Conservation (phyloP, 140 eudicot species). For the Oenanthe javanica region DNA sequence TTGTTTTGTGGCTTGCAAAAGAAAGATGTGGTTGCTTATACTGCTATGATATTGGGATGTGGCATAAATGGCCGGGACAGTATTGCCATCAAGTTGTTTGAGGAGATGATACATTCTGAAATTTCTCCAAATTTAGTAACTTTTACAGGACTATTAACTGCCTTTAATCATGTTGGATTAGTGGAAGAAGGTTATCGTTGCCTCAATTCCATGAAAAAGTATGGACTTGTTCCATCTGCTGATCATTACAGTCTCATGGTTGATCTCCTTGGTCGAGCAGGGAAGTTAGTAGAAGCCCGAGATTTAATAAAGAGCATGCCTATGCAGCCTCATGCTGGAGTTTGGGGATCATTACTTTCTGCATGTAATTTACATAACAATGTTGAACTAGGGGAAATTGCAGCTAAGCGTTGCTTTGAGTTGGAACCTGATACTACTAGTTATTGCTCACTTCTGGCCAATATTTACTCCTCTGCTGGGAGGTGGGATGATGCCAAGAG, state of each 20-base stretch:
- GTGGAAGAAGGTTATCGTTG: slow-evolving; percentile 69
- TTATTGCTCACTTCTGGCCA: slow-evolving; percentile 67
- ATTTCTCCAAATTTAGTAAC: slow-evolving; percentile 61
- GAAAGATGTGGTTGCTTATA: slow-evolving; percentile 71
- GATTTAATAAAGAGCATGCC: slow-evolving; percentile 76
- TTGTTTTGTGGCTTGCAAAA: slow-evolving; percentile 44
- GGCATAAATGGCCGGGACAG: slow-evolving; percentile 62
- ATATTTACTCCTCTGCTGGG: slow-evolving; percentile 59
- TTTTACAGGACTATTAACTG: slow-evolving; percentile 64
- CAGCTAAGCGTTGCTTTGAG: slow-evolving; percentile 63
- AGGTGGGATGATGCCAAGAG: slow-evolving; percentile 79
- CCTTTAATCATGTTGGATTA: slow-evolving; percentile 65
- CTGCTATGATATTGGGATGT: slow-evolving; percentile 83
- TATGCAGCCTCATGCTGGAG: slow-evolving; percentile 71
- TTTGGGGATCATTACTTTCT: slow-evolving; percentile 92
- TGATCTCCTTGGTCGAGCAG: slow-evolving; percentile 71
- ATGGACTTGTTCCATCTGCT: slow-evolving; percentile 54
- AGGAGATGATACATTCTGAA: slow-evolving; percentile 49
- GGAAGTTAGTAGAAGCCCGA: slow-evolving; percentile 63
- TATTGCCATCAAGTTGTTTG: slow-evolving; percentile 46
- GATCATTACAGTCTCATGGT: slow-evolving; percentile 93
- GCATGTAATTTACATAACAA: slow-evolving; percentile 68
- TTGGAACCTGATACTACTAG: slow-evolving; percentile 64
- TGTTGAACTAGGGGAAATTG: slow-evolving; percentile 74
- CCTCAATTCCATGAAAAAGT: slow-evolving; percentile 49